phyloP scores from a whole-genome alignment of 108 stramenopile species.

The Cyclotella baltica region DNA sequence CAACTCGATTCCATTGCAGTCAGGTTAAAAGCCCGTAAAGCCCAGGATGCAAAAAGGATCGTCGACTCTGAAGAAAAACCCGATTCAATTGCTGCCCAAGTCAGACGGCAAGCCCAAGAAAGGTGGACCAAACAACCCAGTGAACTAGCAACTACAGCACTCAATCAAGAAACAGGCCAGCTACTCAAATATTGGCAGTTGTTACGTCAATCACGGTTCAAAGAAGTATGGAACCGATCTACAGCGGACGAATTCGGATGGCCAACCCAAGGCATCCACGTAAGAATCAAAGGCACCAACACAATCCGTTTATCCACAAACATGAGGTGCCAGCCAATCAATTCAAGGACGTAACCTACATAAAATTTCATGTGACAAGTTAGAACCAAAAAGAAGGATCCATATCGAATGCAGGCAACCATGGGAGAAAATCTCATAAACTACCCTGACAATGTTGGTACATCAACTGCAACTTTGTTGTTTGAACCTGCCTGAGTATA shows the following conservation, averaged over 20 bases:
- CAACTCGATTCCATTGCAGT: not conserved
- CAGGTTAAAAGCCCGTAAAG: not conserved
- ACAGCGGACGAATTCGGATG: slow-evolving; percentile 23
- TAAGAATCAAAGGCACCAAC: too few species aligned
- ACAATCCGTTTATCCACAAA: slow-evolving; percentile 5
- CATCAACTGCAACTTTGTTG: too few species aligned
- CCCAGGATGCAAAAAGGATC: not conserved
- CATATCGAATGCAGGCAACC: too few species aligned
- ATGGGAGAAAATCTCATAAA: too few species aligned
- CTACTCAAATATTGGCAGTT: too few species aligned
- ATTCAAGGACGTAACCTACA: not conserved
- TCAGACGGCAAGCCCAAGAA: not conserved
- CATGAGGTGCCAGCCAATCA: slow-evolving; percentile 24
- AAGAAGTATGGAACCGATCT: slow-evolving; percentile 13
- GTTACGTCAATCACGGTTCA: not conserved
- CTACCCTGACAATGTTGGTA: too few species aligned
- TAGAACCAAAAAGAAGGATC: slow-evolving; percentile 33
- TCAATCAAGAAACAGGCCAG: not conserved
- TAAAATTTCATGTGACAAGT: slow-evolving; percentile 20
- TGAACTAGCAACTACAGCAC: slow-evolving; percentile 6
- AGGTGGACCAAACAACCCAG: not conserved
- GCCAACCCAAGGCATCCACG: slow-evolving; percentile 5
- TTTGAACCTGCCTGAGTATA: too few species aligned
- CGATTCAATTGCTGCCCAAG: not conserved
- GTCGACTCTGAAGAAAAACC: too few species aligned